phyloP scores from a whole-genome alignment of 139 green algal genomes.

The Diplosphaera chodatii region DNA sequence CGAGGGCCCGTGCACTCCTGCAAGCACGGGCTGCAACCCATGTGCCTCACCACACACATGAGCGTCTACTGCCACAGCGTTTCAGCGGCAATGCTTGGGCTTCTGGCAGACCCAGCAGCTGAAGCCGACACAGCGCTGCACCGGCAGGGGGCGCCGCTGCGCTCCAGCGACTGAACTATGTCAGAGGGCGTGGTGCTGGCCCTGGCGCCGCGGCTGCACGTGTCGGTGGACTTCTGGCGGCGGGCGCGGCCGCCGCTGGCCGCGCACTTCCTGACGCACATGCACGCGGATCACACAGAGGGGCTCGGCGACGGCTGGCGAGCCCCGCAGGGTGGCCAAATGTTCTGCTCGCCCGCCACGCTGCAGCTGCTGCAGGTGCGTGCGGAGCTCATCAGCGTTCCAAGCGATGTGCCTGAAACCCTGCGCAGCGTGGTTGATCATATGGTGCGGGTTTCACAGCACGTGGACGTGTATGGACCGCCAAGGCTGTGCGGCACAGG shows the following conservation, averaged over 20 bases:
- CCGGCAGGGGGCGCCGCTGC: too few relatives aligned
- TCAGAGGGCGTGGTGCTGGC: background rate
- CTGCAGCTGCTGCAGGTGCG: slow-evolving; percentile 3
- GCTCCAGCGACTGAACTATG: background rate
- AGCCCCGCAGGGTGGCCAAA: background rate
- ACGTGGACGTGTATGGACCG: background rate
- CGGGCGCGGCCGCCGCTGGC: background rate
- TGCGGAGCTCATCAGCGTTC: too few relatives aligned
- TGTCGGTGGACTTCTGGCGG: background rate
- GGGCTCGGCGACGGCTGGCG: slow-evolving; percentile 19
- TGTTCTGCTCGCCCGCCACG: slow-evolving; percentile 22
- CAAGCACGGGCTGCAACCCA: too few relatives aligned
- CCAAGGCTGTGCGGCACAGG: background rate
- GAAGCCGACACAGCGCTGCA: too few relatives aligned
- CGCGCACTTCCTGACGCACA: slow-evolving; percentile 32
- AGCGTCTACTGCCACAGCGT: too few relatives aligned
- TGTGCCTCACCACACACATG: too few relatives aligned
- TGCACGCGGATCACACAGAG: slow-evolving; percentile 27
- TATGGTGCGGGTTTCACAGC: too few relatives aligned
- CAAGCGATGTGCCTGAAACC: too few relatives aligned
- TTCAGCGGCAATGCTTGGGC: too few relatives aligned
- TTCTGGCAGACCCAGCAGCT: too few relatives aligned
- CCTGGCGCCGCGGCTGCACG: background rate
- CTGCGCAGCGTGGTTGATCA: too few relatives aligned
- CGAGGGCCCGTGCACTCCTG: too few relatives aligned